phyloP scores from a whole-genome alignment of 345 rosid species.

The Gossypium australe region DNA sequence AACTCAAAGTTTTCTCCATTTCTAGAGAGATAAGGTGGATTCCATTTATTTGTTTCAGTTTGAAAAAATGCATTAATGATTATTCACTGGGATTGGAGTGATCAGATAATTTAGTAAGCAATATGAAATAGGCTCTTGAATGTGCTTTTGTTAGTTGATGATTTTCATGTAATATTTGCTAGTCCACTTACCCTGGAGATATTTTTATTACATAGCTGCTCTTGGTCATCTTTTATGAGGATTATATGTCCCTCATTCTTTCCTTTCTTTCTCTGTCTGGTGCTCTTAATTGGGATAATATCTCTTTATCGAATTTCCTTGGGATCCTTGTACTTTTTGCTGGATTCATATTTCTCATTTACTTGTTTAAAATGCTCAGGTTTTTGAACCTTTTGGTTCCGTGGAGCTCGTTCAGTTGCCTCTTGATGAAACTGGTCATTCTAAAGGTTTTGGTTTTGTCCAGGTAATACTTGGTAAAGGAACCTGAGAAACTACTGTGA shows the following conservation, averaged over 20 bases:
- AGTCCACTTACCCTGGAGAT: background rate
- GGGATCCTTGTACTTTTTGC: background rate
- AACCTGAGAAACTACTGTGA: background rate
- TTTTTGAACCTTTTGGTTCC: constrained; percentile 87
- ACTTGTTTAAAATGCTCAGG: constrained; percentile 38
- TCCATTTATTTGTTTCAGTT: background rate
- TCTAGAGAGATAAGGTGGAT: background rate
- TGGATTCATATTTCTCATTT: background rate
- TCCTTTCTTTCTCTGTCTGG: background rate
- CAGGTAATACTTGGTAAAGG: constrained; percentile 43
- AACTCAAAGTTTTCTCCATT: background rate
- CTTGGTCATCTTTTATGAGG: background rate
- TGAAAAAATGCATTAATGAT: background rate
- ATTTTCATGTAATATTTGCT: background rate
- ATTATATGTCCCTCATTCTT: background rate
- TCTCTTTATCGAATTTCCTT: background rate
- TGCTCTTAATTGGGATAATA: background rate
- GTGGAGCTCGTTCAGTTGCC: constrained; percentile 98
- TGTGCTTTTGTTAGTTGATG: background rate
- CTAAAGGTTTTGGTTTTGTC: constrained; percentile 96
- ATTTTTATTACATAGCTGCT: background rate
- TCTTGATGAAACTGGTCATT: constrained; percentile 75
- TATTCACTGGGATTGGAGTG: background rate
- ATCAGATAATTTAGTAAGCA: background rate
- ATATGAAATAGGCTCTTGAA: background rate